phyloP scores from a whole-genome alignment of 2,329 filamentous ascomycete genomes.

The Aulographum hederae region DNA sequence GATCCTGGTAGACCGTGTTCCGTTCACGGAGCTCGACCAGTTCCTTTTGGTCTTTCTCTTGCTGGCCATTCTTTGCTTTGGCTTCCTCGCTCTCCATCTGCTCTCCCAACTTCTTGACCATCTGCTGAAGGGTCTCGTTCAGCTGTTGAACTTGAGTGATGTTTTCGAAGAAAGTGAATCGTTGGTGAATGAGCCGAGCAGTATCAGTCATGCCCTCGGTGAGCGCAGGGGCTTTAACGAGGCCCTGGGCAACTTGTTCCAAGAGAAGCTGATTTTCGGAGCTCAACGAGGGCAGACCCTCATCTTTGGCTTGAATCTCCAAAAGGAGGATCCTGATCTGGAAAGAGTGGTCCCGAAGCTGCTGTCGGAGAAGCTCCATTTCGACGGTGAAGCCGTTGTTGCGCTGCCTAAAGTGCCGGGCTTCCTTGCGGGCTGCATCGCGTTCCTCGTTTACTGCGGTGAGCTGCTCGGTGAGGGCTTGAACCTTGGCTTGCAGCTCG shows the following conservation, averaged over 20 bases:
- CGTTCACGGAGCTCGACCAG: conserved; percentile 56
- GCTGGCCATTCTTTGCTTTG: conserved; percentile 35
- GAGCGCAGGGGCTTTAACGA: conserved; percentile 46
- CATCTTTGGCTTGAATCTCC: conserved; percentile 66
- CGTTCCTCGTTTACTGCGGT: conserved; percentile 68
- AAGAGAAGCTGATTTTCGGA: conserved; percentile 57
- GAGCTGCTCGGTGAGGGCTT: conserved; percentile 59
- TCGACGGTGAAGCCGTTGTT: conserved; percentile 45
- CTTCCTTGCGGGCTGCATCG: conserved; percentile 59
- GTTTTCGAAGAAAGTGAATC: conserved; percentile 77
- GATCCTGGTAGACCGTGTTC: conserved; percentile 64
- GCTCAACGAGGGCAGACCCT: conserved; percentile 53
- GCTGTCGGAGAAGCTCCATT: conserved; percentile 61
- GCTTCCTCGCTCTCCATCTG: conserved; percentile 87
- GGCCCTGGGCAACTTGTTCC: conserved; percentile 58
- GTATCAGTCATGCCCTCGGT: conserved; percentile 63
- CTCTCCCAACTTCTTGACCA: conserved; percentile 70
- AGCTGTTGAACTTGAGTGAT: conserved; percentile 71
- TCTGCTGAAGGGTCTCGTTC: conserved; percentile 66
- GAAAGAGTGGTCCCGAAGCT: conserved; percentile 73
- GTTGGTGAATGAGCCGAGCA: conserved; percentile 73
- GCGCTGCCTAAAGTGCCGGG: conserved; percentile 61
- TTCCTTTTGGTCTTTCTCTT: conserved; percentile 43
- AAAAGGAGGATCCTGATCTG: conserved; percentile 84
- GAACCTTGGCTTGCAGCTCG: conserved; percentile 64